phyloP scores from a whole-genome alignment of 2,329 filamentous ascomycete species.

The Trichoderma hamatum region DNA sequence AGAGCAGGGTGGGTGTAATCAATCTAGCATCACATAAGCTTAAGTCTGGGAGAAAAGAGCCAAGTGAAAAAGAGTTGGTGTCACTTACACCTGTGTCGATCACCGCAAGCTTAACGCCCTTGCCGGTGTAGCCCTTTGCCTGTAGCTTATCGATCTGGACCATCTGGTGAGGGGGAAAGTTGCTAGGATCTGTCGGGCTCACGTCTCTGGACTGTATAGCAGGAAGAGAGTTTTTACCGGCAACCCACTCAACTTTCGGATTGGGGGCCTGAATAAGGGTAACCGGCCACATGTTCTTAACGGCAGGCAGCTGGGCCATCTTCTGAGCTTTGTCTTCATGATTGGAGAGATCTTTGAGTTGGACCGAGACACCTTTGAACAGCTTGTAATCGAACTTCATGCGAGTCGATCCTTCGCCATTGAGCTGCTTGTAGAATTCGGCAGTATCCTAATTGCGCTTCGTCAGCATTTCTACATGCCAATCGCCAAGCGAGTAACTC shows the following conservation, averaged over 20 bases:
- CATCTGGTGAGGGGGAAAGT: slow-evolving; percentile 51
- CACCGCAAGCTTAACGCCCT: slow-evolving; percentile 56
- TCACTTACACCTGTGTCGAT: slow-evolving; percentile 56
- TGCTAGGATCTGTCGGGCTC: not conserved
- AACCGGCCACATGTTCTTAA: slow-evolving; percentile 56
- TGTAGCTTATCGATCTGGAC: slow-evolving; percentile 59
- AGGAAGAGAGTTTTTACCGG: slow-evolving; percentile 28
- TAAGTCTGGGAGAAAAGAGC: not conserved
- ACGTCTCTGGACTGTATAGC: slow-evolving; percentile 1
- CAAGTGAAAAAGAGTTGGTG: not conserved
- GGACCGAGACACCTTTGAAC: slow-evolving; percentile 58
- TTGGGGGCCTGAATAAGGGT: slow-evolving; percentile 48
- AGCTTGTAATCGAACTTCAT: slow-evolving; percentile 54
- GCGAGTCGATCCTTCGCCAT: slow-evolving; percentile 43
- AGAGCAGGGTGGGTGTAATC: slow-evolving; percentile 52
- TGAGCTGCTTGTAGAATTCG: slow-evolving; percentile 12
- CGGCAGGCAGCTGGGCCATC: slow-evolving; percentile 46
- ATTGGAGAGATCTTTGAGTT: slow-evolving; percentile 51
- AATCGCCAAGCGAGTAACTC: slow-evolving; percentile 25
- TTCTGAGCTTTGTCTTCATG: slow-evolving; percentile 48
- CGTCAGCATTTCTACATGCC: slow-evolving; percentile 17
- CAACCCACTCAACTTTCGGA: slow-evolving; percentile 49
- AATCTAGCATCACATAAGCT: slow-evolving; percentile 30
- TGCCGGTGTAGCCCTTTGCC: slow-evolving; percentile 52
- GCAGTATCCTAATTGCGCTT: slow-evolving; percentile 18